Base-by-base conservation (phyloP, 2,329 filamentous ascomycete genomes). In the Cytospora schulzeri region DNA sequence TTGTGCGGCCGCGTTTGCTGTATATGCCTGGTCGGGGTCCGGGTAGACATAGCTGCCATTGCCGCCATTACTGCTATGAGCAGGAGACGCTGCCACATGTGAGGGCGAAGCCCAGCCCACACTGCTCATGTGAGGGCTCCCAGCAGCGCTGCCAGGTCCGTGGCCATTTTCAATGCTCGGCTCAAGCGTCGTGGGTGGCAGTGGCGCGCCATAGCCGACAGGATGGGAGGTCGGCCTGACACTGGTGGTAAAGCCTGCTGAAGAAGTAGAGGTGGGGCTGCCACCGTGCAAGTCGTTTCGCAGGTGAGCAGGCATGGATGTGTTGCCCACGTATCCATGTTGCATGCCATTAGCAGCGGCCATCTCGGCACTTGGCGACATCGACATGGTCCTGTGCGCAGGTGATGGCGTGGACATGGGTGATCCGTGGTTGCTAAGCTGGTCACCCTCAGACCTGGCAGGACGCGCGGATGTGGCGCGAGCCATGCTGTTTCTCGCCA, bases 81-180 rank as follows among this genome's bases (percentile, higher is more conserved):
- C 89, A 12, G 90, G 87, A 69, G 92, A 87, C 35, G 85, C 84
- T 26, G 56, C 65, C 68, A 87, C 86, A 69, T 93, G 91, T 2
- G 88, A 87, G 4, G 93, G 93, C 5, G 93, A 96, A 69, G 92
- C 91, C 93, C 94, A 97, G 62, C 91, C 91, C 67, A 92, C 84
- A 66, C 84, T 88, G 67, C 80, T 78, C 87, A 97, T 92, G 76
- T 97, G 93, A 58, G 94, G 93, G 76, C 93, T 97, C 60, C 91
- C 91, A 63, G 82, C 87, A n/a, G 86, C 89, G 73, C 91, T 96
- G 62, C 83, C 83, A 57, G 81, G 76, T 1, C 85, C 87, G 70
- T 90, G 88, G 68, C 90, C 88, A 65, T 91, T 89, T 74, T 94
- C 92, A 67, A 92, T 85, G 75, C 87, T 93, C 29, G 93, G 92